These are phyloP conservation scores for Ramaria sp. DNA, from an alignment of 768 basidiomycete species.

Conservation along the genomic window DNA sequence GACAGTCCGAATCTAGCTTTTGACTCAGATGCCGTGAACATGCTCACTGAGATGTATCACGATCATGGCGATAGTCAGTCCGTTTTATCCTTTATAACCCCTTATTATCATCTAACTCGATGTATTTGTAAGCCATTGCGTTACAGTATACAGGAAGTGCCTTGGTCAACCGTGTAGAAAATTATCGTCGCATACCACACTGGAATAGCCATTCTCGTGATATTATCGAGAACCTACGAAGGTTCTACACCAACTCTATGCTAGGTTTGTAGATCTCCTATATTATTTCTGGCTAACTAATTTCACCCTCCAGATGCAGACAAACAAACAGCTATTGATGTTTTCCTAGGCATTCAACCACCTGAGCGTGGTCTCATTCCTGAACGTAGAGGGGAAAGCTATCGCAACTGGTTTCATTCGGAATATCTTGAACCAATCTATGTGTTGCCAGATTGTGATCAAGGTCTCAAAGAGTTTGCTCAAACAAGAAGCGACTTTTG, in stretches of 20 bases:
- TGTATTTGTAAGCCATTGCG: constrained; percentile 56
- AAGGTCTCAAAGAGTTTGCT: constrained; percentile 50
- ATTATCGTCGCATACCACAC: constrained; percentile 88
- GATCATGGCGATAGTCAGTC: constrained; percentile 88
- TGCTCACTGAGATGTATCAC: constrained; percentile 98
- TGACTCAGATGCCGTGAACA: constrained; percentile 90
- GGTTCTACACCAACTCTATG: constrained; percentile 92
- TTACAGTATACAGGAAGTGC: constrained; percentile 96
- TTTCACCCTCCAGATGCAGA: constrained; percentile 59
- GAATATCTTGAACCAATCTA: constrained; percentile 61
- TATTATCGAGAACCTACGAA: constrained; percentile 87
- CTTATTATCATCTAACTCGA: background rate
- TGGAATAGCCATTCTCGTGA: constrained; percentile 98
- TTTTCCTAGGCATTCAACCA: constrained; percentile 73
- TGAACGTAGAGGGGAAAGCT: constrained; percentile 48
- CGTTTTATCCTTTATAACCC: background rate
- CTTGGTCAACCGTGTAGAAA: constrained; percentile 92
- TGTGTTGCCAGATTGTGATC: constrained; percentile 49
- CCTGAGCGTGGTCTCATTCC: constrained; percentile 38
- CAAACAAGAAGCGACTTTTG: constrained; percentile 62
- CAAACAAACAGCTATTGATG: constrained; percentile 93
- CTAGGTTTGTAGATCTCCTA: constrained; percentile 40
- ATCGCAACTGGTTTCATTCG: constrained; percentile 79
- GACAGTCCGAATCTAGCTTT: constrained; percentile 78
- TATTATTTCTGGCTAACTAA: background rate